Percentiles rank a stretch among this genome's conserved stretches.
Evolutionary conservation across 345 rosid genomes (phyloP).

Genomic region (Pugionium dolabratum): DNA sequence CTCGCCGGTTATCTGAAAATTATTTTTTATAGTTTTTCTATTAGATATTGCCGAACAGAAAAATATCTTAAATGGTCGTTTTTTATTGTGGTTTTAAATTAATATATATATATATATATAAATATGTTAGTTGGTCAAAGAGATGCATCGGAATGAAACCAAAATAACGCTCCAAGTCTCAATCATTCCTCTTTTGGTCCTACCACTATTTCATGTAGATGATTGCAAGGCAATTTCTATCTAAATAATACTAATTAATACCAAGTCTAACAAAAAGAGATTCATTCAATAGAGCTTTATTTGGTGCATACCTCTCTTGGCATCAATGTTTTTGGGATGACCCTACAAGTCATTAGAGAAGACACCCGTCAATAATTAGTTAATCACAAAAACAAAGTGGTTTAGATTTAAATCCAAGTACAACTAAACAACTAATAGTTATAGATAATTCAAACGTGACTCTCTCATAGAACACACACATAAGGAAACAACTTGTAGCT

Average conservation of each 20-base stretch:
- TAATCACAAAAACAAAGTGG: not conserved
- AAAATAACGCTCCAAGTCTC: slow-evolving; percentile 35
- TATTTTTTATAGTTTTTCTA: too few relatives aligned
- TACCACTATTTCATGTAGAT: slow-evolving; percentile 42
- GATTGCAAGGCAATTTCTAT: slow-evolving; percentile 35
- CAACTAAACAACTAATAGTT: slow-evolving; percentile 1
- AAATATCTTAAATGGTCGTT: slow-evolving; percentile 19
- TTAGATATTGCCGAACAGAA: too few relatives aligned
- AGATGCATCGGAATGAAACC: slow-evolving; percentile 39
- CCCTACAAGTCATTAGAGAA: slow-evolving; percentile 52
- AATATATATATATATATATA: slow-evolving; percentile 1
- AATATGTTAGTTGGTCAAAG: slow-evolving; percentile 37
- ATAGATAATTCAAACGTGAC: slow-evolving; percentile 25
- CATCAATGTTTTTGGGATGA: slow-evolving; percentile 81
- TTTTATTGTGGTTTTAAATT: slow-evolving; percentile 4
- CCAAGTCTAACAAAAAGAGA: slow-evolving; percentile 25
- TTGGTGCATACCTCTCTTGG: slow-evolving; percentile 71
- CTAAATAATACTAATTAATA: slow-evolving; percentile 28
- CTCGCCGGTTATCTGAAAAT: slow-evolving; percentile 70
- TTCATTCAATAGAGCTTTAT: slow-evolving; percentile 4
- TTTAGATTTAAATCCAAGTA: not conserved
- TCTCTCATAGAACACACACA: slow-evolving; percentile 18
- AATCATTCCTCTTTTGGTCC: slow-evolving; percentile 42
- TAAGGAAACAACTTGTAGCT: slow-evolving; percentile 17
- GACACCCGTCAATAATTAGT: slow-evolving; percentile 13